Percentiles rank a stretch among this genome's conserved stretches.
These are phyloP conservation scores for Balansia obtecta DNA, from an alignment of 2,329 filamentous ascomycete genomes.

Conservation along the genomic window DNA sequence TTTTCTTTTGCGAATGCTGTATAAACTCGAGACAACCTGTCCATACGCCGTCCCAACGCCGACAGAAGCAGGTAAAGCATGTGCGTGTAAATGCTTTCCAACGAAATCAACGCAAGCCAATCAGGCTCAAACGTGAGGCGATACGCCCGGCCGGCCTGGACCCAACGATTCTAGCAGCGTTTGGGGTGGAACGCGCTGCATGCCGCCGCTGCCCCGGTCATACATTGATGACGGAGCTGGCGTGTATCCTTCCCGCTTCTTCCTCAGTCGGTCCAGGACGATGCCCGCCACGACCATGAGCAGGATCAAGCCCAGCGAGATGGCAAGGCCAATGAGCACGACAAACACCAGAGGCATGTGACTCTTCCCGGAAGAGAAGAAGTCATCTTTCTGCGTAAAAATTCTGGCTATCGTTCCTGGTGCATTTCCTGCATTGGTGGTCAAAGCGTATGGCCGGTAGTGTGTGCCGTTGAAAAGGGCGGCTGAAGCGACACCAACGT, in stretches of 20 bases:
- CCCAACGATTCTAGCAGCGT: conserved; percentile 44
- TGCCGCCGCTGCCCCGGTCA: conserved; percentile 45
- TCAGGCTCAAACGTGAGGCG: conserved; percentile 35
- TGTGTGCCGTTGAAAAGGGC: conserved; percentile 76
- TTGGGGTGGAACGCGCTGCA: conserved; percentile 47
- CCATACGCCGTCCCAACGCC: conserved; percentile 23
- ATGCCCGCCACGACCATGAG: conserved; percentile 66
- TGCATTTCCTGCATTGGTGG: conserved; percentile 50
- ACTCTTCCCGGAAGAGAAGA: conserved; percentile 49
- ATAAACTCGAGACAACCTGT: conserved; percentile 6
- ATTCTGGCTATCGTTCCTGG: conserved; percentile 67
- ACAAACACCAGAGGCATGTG: conserved; percentile 63
- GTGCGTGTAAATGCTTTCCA: conserved; percentile 14
- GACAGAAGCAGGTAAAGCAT: conserved; percentile 11
- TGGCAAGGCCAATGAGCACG: conserved; percentile 68
- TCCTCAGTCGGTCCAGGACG: conserved; percentile 60
- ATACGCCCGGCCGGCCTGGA: conserved; percentile 30
- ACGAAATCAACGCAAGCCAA: conserved; percentile 13
- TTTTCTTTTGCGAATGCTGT: neutral
- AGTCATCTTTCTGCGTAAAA: conserved; percentile 71
- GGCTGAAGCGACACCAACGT: conserved; percentile 71
- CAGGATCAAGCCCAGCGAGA: conserved; percentile 66
- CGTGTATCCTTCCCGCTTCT: conserved; percentile 67
- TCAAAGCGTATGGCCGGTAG: conserved; percentile 69
- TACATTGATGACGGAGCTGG: conserved; percentile 60